Evolutionary conservation across 345 rosid genomes (phyloP).

Genomic region (Citrus inodora): DNA sequence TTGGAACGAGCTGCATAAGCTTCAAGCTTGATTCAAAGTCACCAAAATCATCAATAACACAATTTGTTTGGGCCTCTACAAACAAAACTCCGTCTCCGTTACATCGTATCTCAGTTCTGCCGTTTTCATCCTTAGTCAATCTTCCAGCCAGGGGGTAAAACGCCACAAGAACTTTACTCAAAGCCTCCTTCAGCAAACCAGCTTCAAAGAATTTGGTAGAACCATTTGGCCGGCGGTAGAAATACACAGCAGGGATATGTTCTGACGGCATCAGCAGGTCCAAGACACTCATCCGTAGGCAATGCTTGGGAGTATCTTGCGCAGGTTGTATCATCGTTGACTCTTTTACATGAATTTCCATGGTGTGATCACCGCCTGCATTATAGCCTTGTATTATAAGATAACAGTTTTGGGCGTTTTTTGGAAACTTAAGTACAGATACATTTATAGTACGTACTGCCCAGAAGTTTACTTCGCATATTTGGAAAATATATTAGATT

Average conservation of each 20-base stretch:
- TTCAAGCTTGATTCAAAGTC: conserved; percentile 19
- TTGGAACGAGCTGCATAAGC: conserved; percentile 25
- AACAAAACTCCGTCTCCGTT: conserved; percentile 41
- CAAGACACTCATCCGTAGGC: conserved; percentile 39
- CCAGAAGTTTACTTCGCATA: no score
- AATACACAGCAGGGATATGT: conserved; percentile 25
- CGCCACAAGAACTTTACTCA: conserved; percentile 36
- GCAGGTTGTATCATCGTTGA: conserved; percentile 5
- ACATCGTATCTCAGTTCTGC: conserved; percentile 35
- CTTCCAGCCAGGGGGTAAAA: conserved; percentile 45
- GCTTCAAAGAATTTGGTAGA: conserved; percentile 18
- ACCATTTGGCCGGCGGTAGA: conserved; percentile 25
- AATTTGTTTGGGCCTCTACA: conserved; percentile 32
- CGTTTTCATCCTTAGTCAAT: conserved; percentile 27
- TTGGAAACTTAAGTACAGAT: no score
- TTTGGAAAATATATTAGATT: no score
- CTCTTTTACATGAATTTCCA: no score
- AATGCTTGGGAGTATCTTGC: conserved; percentile 18
- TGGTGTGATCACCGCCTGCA: no score
- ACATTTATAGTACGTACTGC: no score
- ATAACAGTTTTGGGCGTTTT: no score
- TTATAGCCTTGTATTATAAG: no score
- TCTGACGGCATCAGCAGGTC: conserved; percentile 24
- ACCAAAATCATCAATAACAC: conserved; percentile 19
- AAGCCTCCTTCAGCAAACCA: conserved; percentile 30